phyloP scores from a whole-genome alignment of 139 green algal species.

The Spirogloea muscicola region DNA sequence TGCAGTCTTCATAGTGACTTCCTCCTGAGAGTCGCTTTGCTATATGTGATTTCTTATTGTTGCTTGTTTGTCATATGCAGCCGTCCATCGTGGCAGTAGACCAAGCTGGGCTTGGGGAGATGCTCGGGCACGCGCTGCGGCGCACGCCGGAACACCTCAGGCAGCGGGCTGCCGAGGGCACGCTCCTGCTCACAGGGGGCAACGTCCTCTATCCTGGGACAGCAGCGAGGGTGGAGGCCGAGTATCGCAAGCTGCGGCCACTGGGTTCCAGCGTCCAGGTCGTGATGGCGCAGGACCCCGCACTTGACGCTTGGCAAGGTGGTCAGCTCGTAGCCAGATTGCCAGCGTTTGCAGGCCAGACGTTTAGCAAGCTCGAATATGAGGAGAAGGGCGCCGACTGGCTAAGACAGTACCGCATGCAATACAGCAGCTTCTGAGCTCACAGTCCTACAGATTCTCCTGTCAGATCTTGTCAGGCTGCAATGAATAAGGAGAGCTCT shows the following conservation, averaged over 20 bases:
- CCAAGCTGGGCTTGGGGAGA: slow-evolving; percentile 20
- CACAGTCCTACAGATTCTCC: too few relatives aligned
- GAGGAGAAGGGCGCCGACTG: background rate
- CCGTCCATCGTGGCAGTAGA: slow-evolving; percentile 19
- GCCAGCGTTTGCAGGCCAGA: background rate
- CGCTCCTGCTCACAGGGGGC: background rate
- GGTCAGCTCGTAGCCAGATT: too few relatives aligned
- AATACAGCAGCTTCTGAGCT: too few relatives aligned
- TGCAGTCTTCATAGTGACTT: too few relatives aligned
- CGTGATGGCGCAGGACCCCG: background rate
- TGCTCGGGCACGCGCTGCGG: background rate
- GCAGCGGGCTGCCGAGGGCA: too few relatives aligned
- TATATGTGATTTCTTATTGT: too few relatives aligned
- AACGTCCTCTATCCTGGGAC: background rate
- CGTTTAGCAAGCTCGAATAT: background rate
- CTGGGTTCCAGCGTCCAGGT: background rate
- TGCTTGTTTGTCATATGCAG: too few relatives aligned
- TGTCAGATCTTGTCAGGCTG: too few relatives aligned
- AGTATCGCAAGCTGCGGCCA: background rate
- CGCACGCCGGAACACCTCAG: slow-evolving; percentile 7
- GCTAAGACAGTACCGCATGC: too few relatives aligned
- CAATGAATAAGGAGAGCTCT: too few relatives aligned
- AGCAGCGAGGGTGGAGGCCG: background rate
- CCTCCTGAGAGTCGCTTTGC: too few relatives aligned
- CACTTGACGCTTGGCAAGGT: background rate